Evolutionary conservation across 306 rosid species (phyloP), one percentile per base, ranked within the genome.

Genomic region (Canavalia ensiformis): DNA sequence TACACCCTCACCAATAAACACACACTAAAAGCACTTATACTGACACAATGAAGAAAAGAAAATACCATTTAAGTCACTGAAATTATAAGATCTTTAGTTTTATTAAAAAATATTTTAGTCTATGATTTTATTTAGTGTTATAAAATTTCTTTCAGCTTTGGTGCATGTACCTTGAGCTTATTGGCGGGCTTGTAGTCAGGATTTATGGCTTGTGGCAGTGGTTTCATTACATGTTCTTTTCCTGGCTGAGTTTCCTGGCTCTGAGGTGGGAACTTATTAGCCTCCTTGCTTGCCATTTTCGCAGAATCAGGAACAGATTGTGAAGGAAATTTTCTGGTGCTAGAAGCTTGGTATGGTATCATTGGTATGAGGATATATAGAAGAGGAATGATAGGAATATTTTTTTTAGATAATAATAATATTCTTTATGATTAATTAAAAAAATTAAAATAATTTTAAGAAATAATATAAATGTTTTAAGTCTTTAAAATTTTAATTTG

Each of bases 171-270:
- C 80, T 37, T 76, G 34, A 90, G 91, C 77, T 88, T 86, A 57
- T 84, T 88, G 81, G 91, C 29, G 57, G 91, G 90, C 51, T 65
- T 82, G 82, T 88, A 83, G 50, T 84, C 29, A 25, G 88, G 68
- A 73, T 12, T 47, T n/a, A 68, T 76, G 66, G 82, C 33, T 75
- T 88, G 90, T 41, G 92, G 94, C 33, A n/a, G 34, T 18, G 91
- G 90, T 29, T 85, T 7, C 94, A 88, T 90, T 7, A 83, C 18
- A 69, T 90, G 85, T 49, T 90, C 83, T 83, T 87, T 85, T 3
- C 94, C 94, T 2, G 92, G 92, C 30, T 86, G 90, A 58, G 83
- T 70, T 46, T 85, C 34, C 44, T 88, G 90, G 76, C 44, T 81
- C 74, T 88, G 94, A 18, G 92, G 87, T 31, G 90, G 90, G 69